Conservation (phyloP, 495 filamentous ascomycete species). For the Talaromyces proteolyticus region DNA sequence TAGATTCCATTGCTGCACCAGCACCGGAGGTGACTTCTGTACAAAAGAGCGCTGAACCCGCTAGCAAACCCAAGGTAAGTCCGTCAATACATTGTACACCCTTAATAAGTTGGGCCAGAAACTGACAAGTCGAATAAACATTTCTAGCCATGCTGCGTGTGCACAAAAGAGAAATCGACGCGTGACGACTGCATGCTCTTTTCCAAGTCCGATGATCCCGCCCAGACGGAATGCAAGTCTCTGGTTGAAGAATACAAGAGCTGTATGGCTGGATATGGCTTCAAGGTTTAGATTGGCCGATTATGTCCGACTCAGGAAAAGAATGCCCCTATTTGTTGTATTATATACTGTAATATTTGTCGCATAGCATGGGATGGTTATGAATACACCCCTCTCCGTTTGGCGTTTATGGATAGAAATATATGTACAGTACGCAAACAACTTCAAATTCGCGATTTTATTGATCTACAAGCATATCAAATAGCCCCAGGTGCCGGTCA, state of each 20-base stretch:
- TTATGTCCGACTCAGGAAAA: not conserved
- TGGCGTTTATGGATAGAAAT: not conserved
- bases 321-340: too few relatives aligned
- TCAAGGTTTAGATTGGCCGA: conserved; percentile 69
- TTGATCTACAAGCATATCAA: too few relatives aligned
- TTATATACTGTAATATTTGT: not conserved
- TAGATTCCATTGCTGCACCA: not conserved
- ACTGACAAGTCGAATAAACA: conserved; percentile 1
- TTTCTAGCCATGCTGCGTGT: conserved; percentile 87
- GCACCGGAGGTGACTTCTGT: not conserved
- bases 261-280: conserved; percentile 93
- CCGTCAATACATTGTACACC: not conserved
- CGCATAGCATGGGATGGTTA: not conserved
- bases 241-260: conserved; percentile 79
- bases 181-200: conserved; percentile 99
- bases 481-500: too few relatives aligned
- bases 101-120: not conserved
- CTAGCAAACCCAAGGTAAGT: conserved; percentile 52
- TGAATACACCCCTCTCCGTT: not conserved
- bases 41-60: conserved; percentile 24
- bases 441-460: not conserved
- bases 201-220: conserved; percentile 67
- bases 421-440: not conserved
- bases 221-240: conserved; percentile 67
- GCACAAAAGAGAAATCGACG: conserved; percentile 85